A percentile compares a stretch with the other conserved stretches of the same genome.
Evolutionary conservation across 495 filamentous ascomycete species (phyloP).

Genomic region (Aspergillus heteromorphus): DNA sequence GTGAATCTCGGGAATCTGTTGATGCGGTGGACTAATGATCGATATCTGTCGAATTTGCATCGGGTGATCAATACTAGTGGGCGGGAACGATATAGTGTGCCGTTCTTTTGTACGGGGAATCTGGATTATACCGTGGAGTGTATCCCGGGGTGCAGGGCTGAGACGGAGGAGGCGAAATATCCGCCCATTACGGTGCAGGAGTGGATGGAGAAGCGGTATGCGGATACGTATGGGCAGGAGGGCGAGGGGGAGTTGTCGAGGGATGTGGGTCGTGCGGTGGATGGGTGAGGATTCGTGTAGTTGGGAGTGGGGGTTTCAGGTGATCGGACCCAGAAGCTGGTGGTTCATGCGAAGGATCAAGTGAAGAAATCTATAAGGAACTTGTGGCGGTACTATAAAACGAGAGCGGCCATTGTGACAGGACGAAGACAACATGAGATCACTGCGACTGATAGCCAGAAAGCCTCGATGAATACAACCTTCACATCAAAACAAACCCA

Average conservation of each 20-base stretch:
- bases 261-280: background rate
- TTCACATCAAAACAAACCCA: too few species aligned
- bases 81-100: constrained; percentile 21
- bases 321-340: too few species aligned
- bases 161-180: constrained; percentile 14
- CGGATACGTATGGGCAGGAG: constrained; percentile 20
- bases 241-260: constrained; percentile 4
- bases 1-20: constrained; percentile 47
- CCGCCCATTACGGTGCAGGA: constrained; percentile 21
- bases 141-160: constrained; percentile 16
- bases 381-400: too few species aligned
- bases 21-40: constrained; percentile 25
- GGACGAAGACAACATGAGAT: too few species aligned
- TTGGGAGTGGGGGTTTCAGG: too few species aligned
- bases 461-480: too few species aligned
- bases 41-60: constrained; percentile 26
- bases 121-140: constrained; percentile 19
- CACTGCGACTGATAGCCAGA: too few species aligned
- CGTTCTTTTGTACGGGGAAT: constrained; percentile 29
- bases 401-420: too few species aligned
- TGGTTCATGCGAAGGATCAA: too few species aligned
- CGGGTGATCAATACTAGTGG: constrained; percentile 26
- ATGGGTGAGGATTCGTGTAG: too few species aligned
- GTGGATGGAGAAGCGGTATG: constrained; percentile 21
- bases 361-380: too few species aligned